Percentiles rank a stretch among this genome's conserved stretches.
Evolutionary conservation across 257 asterid genomes (phyloP).

Genomic region (Scutellaria galericulata): DNA sequence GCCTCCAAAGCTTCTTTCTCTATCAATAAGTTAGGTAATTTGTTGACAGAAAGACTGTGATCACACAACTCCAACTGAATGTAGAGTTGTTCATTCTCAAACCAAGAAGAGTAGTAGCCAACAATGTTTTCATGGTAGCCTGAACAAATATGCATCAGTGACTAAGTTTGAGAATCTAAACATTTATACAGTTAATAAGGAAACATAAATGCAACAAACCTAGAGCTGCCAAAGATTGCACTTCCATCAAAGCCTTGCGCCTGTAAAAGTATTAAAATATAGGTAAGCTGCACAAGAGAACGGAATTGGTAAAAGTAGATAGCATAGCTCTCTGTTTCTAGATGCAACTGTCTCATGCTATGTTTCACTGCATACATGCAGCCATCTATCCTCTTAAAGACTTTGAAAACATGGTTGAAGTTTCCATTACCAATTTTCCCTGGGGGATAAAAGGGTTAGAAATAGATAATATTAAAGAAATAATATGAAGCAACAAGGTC

Average conservation of each 20-base stretch:
- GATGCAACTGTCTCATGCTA: constrained; percentile 69
- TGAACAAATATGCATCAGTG: constrained; percentile 41
- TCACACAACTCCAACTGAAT: constrained; percentile 97
- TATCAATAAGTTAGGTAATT: constrained; percentile 47
- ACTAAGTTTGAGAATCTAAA: not conserved
- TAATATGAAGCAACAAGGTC: not conserved
- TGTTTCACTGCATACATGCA: constrained; percentile 90
- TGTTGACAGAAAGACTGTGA: constrained; percentile 66
- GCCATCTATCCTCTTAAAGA: constrained; percentile 88
- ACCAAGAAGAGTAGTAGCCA: constrained; percentile 88
- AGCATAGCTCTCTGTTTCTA: constrained; percentile 76
- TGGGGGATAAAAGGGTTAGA: constrained; percentile 33
- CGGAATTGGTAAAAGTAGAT: constrained; percentile 19
- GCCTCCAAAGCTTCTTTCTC: constrained; percentile 71
- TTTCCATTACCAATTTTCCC: constrained; percentile 91
- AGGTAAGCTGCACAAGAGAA: constrained; percentile 26
- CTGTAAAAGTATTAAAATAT: constrained; percentile 46
- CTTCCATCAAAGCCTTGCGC: constrained; percentile 96
- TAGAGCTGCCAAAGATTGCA: constrained; percentile 93
- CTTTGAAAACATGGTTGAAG: constrained; percentile 87
- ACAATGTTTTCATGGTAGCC: constrained; percentile 85
- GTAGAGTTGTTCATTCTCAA: constrained; percentile 82
- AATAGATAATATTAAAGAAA: constrained; percentile 2
- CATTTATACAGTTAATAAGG: not conserved
- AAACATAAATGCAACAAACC: constrained; percentile 48